These are phyloP conservation scores for Sporothrix brunneoviolacea DNA, from an alignment of 2,329 filamentous ascomycete species.

Conservation along the genomic window DNA sequence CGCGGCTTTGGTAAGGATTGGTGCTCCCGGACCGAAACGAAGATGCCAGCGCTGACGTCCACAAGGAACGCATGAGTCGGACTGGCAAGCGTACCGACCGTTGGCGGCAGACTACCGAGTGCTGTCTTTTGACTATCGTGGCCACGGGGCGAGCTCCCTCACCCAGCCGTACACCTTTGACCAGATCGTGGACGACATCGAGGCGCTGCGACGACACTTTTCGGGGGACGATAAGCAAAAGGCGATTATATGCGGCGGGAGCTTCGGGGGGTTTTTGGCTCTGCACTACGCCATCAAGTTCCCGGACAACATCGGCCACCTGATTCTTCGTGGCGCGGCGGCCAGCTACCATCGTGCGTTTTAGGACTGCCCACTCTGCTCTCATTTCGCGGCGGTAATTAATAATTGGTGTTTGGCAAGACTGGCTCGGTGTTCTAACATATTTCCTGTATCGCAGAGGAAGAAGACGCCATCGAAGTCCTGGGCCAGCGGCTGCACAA, in stretches of 20 bases:
- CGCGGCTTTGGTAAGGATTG: conserved; percentile 26
- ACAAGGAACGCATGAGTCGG: conserved; percentile 28
- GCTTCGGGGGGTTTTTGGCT: conserved; percentile 34
- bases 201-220: conserved; percentile 27
- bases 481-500: conserved; percentile 26
- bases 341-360: conserved; percentile 27
- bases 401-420: too few relatives aligned
- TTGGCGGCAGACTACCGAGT: conserved; percentile 25
- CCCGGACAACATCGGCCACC: conserved; percentile 23
- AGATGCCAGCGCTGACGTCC: neutral
- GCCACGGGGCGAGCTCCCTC: conserved; percentile 29
- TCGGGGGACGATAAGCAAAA: conserved; percentile 17
- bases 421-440: too few relatives aligned
- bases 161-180: conserved; percentile 30
- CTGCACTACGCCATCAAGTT: conserved; percentile 34
- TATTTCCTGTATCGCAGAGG: too few relatives aligned
- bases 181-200: conserved; percentile 33
- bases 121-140: conserved; percentile 31
- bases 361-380: too few relatives aligned
- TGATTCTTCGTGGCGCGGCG: conserved; percentile 32
- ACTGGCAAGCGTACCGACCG: conserved; percentile 28
- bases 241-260: conserved; percentile 31
- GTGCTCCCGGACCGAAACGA: too few relatives aligned
- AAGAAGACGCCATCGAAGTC: conserved; percentile 27
- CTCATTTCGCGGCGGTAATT: too few relatives aligned